Conservation (phyloP, 345 rosid genomes). For the Gynandropsis gynandra region DNA sequence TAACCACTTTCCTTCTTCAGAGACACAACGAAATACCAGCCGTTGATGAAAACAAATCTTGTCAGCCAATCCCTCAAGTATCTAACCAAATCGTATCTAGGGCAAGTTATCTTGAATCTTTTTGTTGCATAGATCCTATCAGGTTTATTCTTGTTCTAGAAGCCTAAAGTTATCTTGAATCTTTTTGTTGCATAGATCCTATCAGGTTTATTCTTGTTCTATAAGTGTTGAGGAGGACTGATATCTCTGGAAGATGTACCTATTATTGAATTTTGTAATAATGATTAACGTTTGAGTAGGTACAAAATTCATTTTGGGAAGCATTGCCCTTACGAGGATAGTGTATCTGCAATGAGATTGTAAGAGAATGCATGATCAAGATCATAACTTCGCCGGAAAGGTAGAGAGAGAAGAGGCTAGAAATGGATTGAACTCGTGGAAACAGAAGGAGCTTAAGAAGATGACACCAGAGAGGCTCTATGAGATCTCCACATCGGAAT, state of each 20-base stretch:
- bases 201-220: neutral
- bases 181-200: neutral
- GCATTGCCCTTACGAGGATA: constrained; percentile 65
- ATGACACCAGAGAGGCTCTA: constrained; percentile 54
- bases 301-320: constrained; percentile 50
- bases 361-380: constrained; percentile 56
- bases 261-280: no score
- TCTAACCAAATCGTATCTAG: constrained; percentile 56
- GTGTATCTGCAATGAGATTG: constrained; percentile 58
- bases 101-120: constrained; percentile 38
- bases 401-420: constrained; percentile 10
- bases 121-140: neutral
- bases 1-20: constrained; percentile 27
- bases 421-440: constrained; percentile 32
- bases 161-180: constrained; percentile 20
- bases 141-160: neutral
- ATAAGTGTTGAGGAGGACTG: no score
- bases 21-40: constrained; percentile 69
- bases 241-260: no score
- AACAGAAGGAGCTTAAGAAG: constrained; percentile 45
- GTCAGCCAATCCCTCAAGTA: constrained; percentile 72
- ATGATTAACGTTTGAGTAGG: constrained; percentile 29
- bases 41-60: constrained; percentile 67
- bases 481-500: constrained; percentile 44
- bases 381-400: constrained; percentile 29